A percentile compares a stretch with the other conserved stretches of the same genome.
Conservation (phyloP, 2,329 filamentous ascomycete genomes). For the Fusarium sp. region DNA sequence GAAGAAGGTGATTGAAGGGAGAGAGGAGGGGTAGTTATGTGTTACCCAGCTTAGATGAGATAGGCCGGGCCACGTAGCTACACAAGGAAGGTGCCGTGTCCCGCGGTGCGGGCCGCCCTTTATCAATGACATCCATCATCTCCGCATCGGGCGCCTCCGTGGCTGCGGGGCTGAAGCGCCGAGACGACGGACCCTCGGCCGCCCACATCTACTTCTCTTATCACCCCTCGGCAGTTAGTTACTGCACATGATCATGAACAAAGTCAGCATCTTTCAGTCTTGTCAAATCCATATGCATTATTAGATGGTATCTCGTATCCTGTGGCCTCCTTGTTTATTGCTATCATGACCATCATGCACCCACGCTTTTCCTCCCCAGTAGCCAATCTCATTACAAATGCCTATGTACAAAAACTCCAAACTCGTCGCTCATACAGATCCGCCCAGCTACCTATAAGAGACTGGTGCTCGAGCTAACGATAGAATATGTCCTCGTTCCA, state of each 20-base stretch:
- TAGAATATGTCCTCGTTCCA: slow-evolving; percentile 16
- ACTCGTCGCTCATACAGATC: slow-evolving; percentile 40
- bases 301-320: slow-evolving; percentile 38
- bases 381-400: slow-evolving; percentile 38
- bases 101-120: slow-evolving; percentile 27
- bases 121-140: slow-evolving; percentile 27
- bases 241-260: not conserved
- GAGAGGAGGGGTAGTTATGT: not conserved
- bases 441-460: slow-evolving; percentile 26
- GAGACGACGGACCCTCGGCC: slow-evolving; percentile 17
- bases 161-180: slow-evolving; percentile 38
- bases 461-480: slow-evolving; percentile 32
- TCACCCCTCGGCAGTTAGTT: not conserved
- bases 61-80: not conserved
- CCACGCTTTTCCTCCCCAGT: slow-evolving; percentile 5
- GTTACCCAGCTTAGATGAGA: not conserved
- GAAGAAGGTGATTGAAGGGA: not conserved
- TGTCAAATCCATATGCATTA: slow-evolving; percentile 23
- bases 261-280: not conserved
- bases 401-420: slow-evolving; percentile 39
- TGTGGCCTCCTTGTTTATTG: slow-evolving; percentile 35
- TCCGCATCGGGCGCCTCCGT: slow-evolving; percentile 41
- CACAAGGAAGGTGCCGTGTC: slow-evolving; percentile 28
- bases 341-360: slow-evolving; percentile 38
- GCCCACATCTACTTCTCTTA: not conserved